Conservation (phyloP, 164 flowering plant genomes). For the Vitis riparia region DNA sequence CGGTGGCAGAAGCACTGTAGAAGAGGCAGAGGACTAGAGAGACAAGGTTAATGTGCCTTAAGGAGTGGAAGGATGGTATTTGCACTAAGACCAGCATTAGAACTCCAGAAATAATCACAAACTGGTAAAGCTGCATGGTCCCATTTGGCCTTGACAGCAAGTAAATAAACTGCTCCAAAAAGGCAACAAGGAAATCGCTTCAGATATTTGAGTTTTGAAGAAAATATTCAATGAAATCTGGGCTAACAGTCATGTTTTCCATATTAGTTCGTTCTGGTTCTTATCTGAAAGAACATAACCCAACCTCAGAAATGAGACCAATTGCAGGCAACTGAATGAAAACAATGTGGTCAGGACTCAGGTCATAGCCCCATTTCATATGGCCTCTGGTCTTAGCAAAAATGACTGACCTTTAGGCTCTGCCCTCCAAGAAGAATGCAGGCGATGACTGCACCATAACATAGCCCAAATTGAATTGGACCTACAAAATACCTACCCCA, state of each 20-base stretch:
- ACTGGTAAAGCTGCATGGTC: conserved; percentile 38
- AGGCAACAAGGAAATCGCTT: not conserved
- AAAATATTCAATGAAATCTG: too few relatives aligned
- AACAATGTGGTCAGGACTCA: not conserved
- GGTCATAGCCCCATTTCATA: too few relatives aligned
- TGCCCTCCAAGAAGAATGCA: conserved; percentile 46
- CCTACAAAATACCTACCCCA: conserved; percentile 48
- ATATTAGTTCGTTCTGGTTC: too few relatives aligned
- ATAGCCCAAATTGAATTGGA: conserved; percentile 39
- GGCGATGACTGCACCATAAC: conserved; percentile 46
- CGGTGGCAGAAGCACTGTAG: conserved; percentile 37
- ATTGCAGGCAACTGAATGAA: too few relatives aligned
- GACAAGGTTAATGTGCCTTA: conserved; percentile 49
- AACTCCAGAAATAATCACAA: conserved; percentile 32
- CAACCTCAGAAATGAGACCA: too few relatives aligned
- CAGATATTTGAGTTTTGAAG: too few relatives aligned
- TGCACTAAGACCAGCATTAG: conserved; percentile 38
- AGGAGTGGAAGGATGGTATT: conserved; percentile 56
- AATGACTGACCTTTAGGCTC: conserved; percentile 39
- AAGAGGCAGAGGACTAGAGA: conserved; percentile 36
- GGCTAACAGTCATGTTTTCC: too few relatives aligned
- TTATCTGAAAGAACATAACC: not conserved
- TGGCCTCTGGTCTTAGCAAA: too few relatives aligned
- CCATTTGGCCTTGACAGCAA: conserved; percentile 32
- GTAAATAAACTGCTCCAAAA: conserved; percentile 43